phyloP scores from a whole-genome alignment of 2,329 filamentous ascomycete species.

The Pseudogymnoascus sp. region DNA sequence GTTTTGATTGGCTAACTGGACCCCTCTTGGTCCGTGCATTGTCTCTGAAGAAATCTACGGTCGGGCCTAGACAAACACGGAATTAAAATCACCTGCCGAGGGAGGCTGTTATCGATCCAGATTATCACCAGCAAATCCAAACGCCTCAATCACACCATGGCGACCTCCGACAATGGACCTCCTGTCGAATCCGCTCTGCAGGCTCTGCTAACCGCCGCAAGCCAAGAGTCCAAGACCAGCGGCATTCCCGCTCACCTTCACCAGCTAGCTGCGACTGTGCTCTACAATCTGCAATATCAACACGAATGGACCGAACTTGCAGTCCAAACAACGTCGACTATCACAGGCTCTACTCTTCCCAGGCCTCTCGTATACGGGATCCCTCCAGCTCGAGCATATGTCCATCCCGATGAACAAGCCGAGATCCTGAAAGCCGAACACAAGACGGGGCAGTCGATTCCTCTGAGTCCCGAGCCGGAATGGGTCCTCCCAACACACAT shows the following conservation, averaged over 20 bases:
- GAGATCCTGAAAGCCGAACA: slow-evolving; percentile 59
- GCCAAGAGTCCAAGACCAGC: slow-evolving; percentile 20
- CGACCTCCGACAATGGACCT: slow-evolving; percentile 12
- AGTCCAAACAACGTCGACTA: slow-evolving; percentile 43
- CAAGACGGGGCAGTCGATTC: slow-evolving; percentile 39
- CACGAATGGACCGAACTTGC: slow-evolving; percentile 66
- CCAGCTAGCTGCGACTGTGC: slow-evolving; percentile 53
- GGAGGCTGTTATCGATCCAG: neutral
- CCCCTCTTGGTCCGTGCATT: neutral
- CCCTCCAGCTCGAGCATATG: slow-evolving; percentile 66
- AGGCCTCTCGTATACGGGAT: slow-evolving; percentile 66
- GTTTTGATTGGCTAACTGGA: neutral
- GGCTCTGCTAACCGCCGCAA: slow-evolving; percentile 24
- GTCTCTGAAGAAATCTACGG: neutral
- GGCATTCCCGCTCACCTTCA: slow-evolving; percentile 32
- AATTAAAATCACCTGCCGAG: slow-evolving; percentile 5
- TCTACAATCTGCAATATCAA: slow-evolving; percentile 67
- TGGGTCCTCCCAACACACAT: slow-evolving; percentile 73
- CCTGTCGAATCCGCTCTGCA: slow-evolving; percentile 23
- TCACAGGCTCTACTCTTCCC: slow-evolving; percentile 38
- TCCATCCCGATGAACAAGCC: slow-evolving; percentile 78
- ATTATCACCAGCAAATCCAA: neutral
- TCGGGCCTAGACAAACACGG: neutral
- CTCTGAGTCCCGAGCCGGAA: slow-evolving; percentile 55
- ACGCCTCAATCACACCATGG: neutral